Evolutionary conservation across 2,329 filamentous ascomycete genomes (phyloP).

Genomic region (Calonectria montana): DNA sequence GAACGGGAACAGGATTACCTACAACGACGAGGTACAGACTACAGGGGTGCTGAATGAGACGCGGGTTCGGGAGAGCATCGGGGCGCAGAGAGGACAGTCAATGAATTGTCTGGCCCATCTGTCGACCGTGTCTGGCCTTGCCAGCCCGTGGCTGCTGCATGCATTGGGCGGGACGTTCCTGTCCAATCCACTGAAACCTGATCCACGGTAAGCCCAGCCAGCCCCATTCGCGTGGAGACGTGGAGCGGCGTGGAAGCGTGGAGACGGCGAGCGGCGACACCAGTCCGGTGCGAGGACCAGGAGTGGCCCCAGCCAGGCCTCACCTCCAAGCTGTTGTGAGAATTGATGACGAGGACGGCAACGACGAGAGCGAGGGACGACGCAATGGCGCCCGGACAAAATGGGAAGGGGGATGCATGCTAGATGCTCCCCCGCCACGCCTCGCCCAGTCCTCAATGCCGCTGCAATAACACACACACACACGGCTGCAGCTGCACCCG

Average conservation of each 20-base stretch:
- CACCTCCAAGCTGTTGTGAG: conserved; percentile 7
- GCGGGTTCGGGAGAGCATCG: conserved; percentile 6
- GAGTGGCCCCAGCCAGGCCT: conserved; percentile 10
- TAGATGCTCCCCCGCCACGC: neutral
- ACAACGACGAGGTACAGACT: neutral
- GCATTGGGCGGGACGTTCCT: conserved; percentile 2
- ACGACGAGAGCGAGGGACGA: neutral
- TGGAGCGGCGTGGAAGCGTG: conserved; percentile 21
- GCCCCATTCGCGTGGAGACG: conserved; percentile 17
- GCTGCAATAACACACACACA: neutral
- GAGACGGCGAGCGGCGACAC: conserved; percentile 21
- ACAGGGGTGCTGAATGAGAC: neutral
- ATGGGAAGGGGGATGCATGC: neutral
- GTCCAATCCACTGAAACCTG: conserved; percentile 18
- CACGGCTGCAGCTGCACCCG: conserved; percentile 1
- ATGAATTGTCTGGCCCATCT: neutral
- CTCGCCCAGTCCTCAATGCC: neutral
- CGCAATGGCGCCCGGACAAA: neutral
- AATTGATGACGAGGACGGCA: conserved; percentile 5
- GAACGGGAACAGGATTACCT: conserved; percentile 10
- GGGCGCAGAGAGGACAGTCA: neutral
- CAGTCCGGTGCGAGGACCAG: neutral
- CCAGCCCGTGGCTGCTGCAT: neutral
- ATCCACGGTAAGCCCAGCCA: conserved; percentile 12
- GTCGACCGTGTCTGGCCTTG: too few species aligned